Conservation (phyloP, 2,329 filamentous ascomycete species). For the Gnomoniopsis smithogilvyi region DNA sequence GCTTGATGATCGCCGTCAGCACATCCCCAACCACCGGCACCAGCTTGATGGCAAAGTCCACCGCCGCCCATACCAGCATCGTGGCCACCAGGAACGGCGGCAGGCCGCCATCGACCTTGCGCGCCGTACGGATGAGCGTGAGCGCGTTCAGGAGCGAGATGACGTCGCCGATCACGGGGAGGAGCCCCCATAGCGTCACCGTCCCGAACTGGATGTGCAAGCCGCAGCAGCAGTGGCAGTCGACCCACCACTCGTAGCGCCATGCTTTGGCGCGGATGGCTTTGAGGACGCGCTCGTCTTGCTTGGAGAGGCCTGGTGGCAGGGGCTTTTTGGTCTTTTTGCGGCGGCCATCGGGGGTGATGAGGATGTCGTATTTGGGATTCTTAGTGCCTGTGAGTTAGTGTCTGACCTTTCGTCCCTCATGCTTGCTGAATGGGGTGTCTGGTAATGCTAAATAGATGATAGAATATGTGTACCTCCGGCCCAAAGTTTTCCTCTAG, state of each 20-base stretch:
- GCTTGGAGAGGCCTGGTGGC: conserved; percentile 8
- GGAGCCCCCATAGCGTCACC: conserved; percentile 13
- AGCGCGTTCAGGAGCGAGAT: conserved; percentile 14
- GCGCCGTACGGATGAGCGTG: conserved; percentile 13
- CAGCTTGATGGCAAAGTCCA: conserved; percentile 16
- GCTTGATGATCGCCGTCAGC: conserved; percentile 14
- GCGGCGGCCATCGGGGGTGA: conserved; percentile 14
- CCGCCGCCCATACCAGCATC: conserved; percentile 13
- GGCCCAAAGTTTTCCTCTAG: conserved; percentile 17
- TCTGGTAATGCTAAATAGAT: not conserved
- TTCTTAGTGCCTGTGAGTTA: not conserved
- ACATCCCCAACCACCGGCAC: conserved; percentile 14
- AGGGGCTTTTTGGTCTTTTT: conserved; percentile 13
- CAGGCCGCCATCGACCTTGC: conserved; percentile 12
- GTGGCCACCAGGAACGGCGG: not conserved
- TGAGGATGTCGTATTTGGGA: conserved; percentile 13
- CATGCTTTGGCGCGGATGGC: conserved; percentile 16
- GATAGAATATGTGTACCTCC: conserved; percentile 1
- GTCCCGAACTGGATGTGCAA: conserved; percentile 16
- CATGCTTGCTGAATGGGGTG: not conserved
- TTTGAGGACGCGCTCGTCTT: conserved; percentile 12
- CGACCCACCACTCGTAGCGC: conserved; percentile 17
- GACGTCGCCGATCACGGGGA: conserved; percentile 15
- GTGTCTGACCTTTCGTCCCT: not conserved
- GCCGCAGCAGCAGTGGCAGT: conserved; percentile 18